These are phyloP conservation scores for Verticillium longisporum DNA, from an alignment of 2,329 filamentous ascomycete species.

Conservation along the genomic window DNA sequence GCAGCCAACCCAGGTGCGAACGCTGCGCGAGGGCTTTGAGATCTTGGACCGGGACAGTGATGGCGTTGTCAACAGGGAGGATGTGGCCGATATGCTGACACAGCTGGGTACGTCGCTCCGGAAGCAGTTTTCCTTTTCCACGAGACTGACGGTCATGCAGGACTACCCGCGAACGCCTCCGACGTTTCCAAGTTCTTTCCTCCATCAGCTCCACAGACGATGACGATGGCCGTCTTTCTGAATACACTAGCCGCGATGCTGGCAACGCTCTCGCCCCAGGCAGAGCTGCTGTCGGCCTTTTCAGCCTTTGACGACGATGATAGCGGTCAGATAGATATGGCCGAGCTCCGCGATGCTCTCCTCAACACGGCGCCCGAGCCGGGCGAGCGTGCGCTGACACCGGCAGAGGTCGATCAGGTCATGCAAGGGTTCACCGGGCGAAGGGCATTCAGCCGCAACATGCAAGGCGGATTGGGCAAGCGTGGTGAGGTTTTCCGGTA, in stretches of 20 bases:
- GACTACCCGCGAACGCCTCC: constrained; percentile 64
- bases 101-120: constrained; percentile 58
- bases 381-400: constrained; percentile 57
- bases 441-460: constrained; percentile 68
- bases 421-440: constrained; percentile 79
- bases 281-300: constrained; percentile 82
- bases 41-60: constrained; percentile 87
- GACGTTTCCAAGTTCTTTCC: constrained; percentile 81
- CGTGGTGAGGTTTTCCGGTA: constrained; percentile 90
- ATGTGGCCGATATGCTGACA: constrained; percentile 79
- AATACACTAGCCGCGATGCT: constrained; percentile 73
- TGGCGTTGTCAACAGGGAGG: constrained; percentile 72
- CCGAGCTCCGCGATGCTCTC: constrained; percentile 74
- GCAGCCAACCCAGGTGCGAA: constrained; percentile 75
- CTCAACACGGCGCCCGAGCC: constrained; percentile 74
- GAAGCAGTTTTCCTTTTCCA: not conserved
- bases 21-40: constrained; percentile 87
- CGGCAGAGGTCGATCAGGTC: constrained; percentile 78
- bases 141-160: constrained; percentile 29
- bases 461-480: constrained; percentile 47
- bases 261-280: constrained; percentile 65
- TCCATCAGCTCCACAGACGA: constrained; percentile 59
- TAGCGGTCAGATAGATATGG: constrained; percentile 82
- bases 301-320: constrained; percentile 95
- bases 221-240: constrained; percentile 80